Evolutionary conservation across 2,329 filamentous ascomycete species (phyloP), one percentile per base, ranked within the genome.

Genomic region (Colletotrichum spaethianum): DNA sequence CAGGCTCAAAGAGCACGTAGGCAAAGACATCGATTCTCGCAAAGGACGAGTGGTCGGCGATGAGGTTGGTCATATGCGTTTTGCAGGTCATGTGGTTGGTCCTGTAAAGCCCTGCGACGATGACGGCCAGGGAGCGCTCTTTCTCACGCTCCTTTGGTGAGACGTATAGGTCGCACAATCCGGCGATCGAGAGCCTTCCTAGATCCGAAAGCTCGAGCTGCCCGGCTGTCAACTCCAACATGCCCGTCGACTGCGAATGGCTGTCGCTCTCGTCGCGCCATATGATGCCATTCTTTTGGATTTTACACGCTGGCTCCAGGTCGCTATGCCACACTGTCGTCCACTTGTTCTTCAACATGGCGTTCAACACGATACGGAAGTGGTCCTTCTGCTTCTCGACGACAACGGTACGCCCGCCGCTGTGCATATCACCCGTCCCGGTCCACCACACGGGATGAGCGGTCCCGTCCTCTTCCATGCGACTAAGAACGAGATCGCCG

Each of bases 291-390:
- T 12, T 4, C 5, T 28, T n/a, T 14, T 23, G 3, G 11, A 40
- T 50, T 36, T 44, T 70, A 42, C 70, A 70, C 9, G 48, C 44
- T 18, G 69, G 62, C 20, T 57, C 56, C 3, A 75, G 57, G 40
- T 75, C 72, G 46, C 74, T 75, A 38, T 75, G 74, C 74, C 72
- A 75, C 2, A 74, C 50, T 28, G 38, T 61, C 40, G 53, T 40
- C 70, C 70, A 72, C 2, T 59, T 65, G n/a, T 72, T 72, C 36
- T 64, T 48, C 46, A 70, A 42, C 38, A 63, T 52, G 40, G 65
- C 59, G 23, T 66, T 63, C 5, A 74, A n/a, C 0, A 55, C 56
- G 44, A 74, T 23, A 18, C 67, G 65, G 16, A 63, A 5, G 23
- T 57, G 70, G 20, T 62, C 71, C 9, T 56, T 36, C 16, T 60